Conservation (phyloP, 164 flowering plant species). For the Magnolia officinalis region DNA sequence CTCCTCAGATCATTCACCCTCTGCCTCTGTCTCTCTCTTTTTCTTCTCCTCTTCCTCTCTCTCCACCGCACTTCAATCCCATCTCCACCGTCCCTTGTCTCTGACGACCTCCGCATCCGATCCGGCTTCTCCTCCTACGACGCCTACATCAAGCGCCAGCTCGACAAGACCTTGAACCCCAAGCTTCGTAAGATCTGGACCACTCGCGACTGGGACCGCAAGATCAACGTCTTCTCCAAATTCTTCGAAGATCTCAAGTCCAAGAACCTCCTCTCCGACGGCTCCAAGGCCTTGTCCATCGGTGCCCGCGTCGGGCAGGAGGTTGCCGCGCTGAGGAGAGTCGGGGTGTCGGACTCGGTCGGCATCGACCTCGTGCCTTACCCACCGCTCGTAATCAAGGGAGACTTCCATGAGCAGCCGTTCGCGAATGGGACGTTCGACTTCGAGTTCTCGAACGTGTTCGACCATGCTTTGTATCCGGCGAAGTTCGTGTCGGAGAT, state of each 20-base stretch:
- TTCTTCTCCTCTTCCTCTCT: conserved; percentile 34
- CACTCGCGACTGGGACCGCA: conserved; percentile 85
- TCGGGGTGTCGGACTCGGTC: conserved; percentile 66
- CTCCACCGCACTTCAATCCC: conserved; percentile 11
- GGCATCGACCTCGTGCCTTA: conserved; percentile 84
- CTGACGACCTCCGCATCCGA: conserved; percentile 49
- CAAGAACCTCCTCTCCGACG: conserved; percentile 32
- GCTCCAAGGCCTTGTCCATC: conserved; percentile 60
- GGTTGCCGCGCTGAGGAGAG: conserved; percentile 57
- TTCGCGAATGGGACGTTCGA: conserved; percentile 64
- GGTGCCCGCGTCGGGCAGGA: conserved; percentile 92
- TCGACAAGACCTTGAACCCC: conserved; percentile 76
- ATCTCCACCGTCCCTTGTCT: conserved; percentile 7
- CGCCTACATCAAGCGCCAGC: conserved; percentile 62
- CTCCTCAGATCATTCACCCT: neutral
- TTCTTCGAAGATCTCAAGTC: conserved; percentile 50
- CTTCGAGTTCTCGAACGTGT: conserved; percentile 90
- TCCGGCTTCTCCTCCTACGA: conserved; percentile 69
- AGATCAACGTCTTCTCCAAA: conserved; percentile 35
- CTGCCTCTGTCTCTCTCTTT: neutral
- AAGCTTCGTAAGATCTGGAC: conserved; percentile 65
- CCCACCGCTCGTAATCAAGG: conserved; percentile 70
- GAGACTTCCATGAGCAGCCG: conserved; percentile 84
- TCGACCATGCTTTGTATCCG: conserved; percentile 88
- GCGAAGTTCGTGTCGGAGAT: conserved; percentile 66